Percentiles rank a stretch among this genome's conserved stretches.
Conservation (phyloP, 768 basidiomycete species). For the Mycena capillaripes region DNA sequence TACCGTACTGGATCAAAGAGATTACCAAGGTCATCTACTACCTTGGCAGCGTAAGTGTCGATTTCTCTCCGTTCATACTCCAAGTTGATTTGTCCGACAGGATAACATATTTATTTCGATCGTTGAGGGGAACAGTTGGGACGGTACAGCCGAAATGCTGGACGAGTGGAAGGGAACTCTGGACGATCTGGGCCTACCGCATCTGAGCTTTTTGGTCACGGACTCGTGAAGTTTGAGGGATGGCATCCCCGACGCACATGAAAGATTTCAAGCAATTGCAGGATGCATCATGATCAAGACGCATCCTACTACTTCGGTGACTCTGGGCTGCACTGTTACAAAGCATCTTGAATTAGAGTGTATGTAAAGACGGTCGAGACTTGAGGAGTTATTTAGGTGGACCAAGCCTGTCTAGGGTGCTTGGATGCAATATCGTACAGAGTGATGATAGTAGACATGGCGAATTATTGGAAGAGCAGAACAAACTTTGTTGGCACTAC, state of each 20-base stretch:
- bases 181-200: constrained; percentile 39
- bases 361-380: neutral
- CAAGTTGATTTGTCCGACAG: neutral
- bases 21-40: constrained; percentile 52
- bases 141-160: constrained; percentile 49
- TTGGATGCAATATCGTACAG: constrained; percentile 56
- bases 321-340: too few relatives aligned
- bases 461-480: too few relatives aligned
- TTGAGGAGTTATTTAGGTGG: constrained; percentile 3
- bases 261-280: neutral
- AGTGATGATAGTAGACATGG: constrained; percentile 42
- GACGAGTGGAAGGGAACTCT: constrained; percentile 44
- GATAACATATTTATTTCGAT: constrained; percentile 51
- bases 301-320: too few relatives aligned
- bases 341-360: too few relatives aligned
- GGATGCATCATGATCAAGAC: too few relatives aligned
- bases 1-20: constrained; percentile 56
- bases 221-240: too few relatives aligned
- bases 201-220: too few relatives aligned
- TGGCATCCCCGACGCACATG: too few relatives aligned
- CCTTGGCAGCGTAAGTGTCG: constrained; percentile 46
- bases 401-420: constrained; percentile 46
- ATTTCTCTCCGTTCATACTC: neutral
- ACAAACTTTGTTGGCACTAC: too few relatives aligned
- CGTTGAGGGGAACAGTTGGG: constrained; percentile 50